phyloP scores from a whole-genome alignment of 148 eudicot species.

The Cornus suecica region DNA sequence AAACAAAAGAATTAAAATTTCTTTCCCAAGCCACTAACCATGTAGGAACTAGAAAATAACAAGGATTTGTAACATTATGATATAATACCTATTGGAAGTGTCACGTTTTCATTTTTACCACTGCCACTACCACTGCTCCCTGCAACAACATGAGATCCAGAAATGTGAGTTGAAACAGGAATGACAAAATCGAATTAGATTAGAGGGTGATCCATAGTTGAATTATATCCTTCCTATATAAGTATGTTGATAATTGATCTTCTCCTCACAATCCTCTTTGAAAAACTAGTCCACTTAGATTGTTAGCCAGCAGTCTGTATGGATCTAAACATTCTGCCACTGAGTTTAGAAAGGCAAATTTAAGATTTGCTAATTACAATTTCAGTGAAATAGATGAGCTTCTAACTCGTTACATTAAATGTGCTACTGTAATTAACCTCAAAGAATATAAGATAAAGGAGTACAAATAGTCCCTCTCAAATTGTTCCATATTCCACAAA shows the following conservation, averaged over 20 bases:
- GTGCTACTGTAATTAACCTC: too few species aligned
- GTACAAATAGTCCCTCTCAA: too few species aligned
- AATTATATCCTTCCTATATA: background rate
- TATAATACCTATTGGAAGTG: constrained; percentile 6
- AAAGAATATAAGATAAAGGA: too few species aligned
- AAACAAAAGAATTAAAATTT: background rate
- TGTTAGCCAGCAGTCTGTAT: background rate
- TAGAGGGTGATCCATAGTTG: background rate
- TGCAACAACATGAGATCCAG: constrained; percentile 11
- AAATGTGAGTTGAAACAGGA: constrained; percentile 9
- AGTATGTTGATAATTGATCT: background rate
- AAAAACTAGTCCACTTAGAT: background rate
- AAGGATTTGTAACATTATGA: background rate
- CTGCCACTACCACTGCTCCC: background rate
- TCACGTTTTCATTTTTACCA: background rate
- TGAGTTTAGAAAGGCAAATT: background rate
- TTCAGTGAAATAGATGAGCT: background rate
- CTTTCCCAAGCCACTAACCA: background rate
- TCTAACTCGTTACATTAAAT: background rate
- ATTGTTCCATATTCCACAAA: too few species aligned
- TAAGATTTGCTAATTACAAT: too few species aligned
- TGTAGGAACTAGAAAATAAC: background rate
- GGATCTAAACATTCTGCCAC: background rate
- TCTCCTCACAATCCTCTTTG: background rate
- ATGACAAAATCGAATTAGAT: constrained; percentile 6